A percentile compares a stretch with the other conserved stretches of the same genome.
Conservation (phyloP, 345 rosid species). For the Geranium brycei region DNA sequence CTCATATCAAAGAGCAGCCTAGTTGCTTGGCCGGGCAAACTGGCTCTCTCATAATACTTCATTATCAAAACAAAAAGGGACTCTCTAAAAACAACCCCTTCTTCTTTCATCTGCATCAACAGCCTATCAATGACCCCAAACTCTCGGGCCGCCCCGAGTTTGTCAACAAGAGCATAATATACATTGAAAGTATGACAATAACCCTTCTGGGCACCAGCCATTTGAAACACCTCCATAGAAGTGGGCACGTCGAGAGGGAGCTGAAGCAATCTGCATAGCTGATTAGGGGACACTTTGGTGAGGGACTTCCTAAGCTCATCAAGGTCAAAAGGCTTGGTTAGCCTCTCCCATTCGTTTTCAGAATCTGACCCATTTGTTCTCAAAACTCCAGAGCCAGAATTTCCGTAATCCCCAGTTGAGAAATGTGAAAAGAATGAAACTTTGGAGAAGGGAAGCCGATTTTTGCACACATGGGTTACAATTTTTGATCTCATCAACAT, state of each 20-base stretch:
- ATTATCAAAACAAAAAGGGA: conserved; percentile 56
- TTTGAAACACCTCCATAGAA: conserved; percentile 46
- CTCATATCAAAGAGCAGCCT: conserved; percentile 70
- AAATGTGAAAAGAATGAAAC: conserved; percentile 3
- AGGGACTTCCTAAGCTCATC: conserved; percentile 42
- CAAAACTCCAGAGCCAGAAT: not conserved
- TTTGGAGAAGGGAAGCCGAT: conserved; percentile 12
- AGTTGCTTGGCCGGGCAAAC: conserved; percentile 70
- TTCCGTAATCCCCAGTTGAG: conserved; percentile 14
- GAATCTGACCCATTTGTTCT: conserved; percentile 19
- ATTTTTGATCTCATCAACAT: conserved; percentile 37
- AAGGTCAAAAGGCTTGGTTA: conserved; percentile 68
- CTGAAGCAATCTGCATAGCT: conserved; percentile 46
- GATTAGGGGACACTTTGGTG: conserved; percentile 36
- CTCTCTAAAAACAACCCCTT: conserved; percentile 55
- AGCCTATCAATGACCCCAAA: conserved; percentile 51
- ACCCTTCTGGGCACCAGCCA: conserved; percentile 57
- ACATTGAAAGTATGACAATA: conserved; percentile 55
- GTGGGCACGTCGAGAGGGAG: conserved; percentile 60
- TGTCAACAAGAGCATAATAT: conserved; percentile 44
- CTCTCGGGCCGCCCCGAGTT: conserved; percentile 56
- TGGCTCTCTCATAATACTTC: conserved; percentile 52
- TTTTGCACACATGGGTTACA: conserved; percentile 23
- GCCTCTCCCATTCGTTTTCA: conserved; percentile 66
- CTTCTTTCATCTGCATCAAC: conserved; percentile 64